Conservation (phyloP, 75 land plant genomes). For the Larix kaempferi region DNA sequence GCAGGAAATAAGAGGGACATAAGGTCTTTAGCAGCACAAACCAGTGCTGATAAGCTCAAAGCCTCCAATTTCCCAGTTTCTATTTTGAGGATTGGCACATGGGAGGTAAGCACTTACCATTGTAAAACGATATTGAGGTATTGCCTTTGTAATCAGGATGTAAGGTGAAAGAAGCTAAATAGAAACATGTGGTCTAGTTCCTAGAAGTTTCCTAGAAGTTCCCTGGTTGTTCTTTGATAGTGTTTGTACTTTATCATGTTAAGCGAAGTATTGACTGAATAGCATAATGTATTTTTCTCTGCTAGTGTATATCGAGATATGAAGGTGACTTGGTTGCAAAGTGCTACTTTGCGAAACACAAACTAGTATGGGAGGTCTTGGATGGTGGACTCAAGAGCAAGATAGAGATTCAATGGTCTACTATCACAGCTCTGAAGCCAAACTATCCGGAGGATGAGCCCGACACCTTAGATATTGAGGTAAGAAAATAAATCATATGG, state of each 20-base stretch:
- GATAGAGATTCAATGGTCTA: conserved; percentile 91
- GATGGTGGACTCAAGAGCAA: conserved; percentile 77
- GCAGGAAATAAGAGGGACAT: conserved; percentile 20
- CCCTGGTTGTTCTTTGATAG: not conserved
- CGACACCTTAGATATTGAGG: conserved; percentile 71
- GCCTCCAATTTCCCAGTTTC: conserved; percentile 73
- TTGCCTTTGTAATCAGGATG: conserved; percentile 6
- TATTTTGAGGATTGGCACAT: conserved; percentile 59
- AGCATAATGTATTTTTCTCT: not conserved
- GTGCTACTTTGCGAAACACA: conserved; percentile 82
- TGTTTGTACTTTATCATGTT: not conserved
- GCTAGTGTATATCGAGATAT: conserved; percentile 33
- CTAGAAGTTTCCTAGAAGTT: not conserved
- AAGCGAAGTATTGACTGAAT: not conserved
- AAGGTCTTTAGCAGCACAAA: conserved; percentile 17
- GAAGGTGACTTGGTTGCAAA: conserved; percentile 88
- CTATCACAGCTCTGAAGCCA: conserved; percentile 66
- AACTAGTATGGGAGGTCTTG: conserved; percentile 92
- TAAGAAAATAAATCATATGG: conserved; percentile 59
- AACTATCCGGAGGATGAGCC: conserved; percentile 38
- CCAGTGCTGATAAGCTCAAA: conserved; percentile 59
- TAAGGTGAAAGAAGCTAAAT: too few relatives aligned
- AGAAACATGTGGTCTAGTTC: not conserved
- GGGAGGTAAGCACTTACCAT: conserved; percentile 76
- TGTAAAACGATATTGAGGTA: not conserved